These are phyloP conservation scores for Naegleria lovaniensis DNA, from an alignment of 208 protist species.

Conservation along the genomic window DNA sequence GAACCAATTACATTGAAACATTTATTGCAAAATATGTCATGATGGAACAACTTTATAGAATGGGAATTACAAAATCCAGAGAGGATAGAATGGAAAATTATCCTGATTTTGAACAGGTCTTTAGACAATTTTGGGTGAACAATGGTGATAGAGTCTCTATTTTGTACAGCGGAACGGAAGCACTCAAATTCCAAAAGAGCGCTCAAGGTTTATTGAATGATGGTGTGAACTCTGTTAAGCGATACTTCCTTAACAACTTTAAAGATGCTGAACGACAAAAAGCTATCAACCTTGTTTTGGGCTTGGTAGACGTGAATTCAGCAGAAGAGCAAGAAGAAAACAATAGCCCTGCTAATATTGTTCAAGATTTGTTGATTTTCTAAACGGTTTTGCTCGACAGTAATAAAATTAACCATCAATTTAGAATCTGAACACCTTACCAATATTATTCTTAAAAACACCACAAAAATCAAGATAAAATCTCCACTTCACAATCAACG, in stretches of 20 bases:
- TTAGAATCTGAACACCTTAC: too few relatives aligned
- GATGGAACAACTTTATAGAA: not conserved
- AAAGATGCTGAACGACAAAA: constrained; percentile 17
- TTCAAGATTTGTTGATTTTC: not conserved
- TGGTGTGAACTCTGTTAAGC: constrained; percentile 23
- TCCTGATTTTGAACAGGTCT: not conserved
- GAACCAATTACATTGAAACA: constrained; percentile 22
- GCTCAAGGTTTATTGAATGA: constrained; percentile 27
- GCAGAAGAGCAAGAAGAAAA: not conserved
- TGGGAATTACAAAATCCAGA: not conserved
- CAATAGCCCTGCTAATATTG: not conserved
- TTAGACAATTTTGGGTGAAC: constrained; percentile 27
- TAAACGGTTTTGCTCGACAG: not conserved
- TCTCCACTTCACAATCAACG: too few relatives aligned
- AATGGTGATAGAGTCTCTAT: constrained; percentile 31
- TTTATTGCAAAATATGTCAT: not conserved
- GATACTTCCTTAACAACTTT: constrained; percentile 36
- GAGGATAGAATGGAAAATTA: not conserved
- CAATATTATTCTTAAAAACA: too few relatives aligned
- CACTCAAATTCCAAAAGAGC: constrained; percentile 28
- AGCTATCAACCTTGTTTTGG: constrained; percentile 22
- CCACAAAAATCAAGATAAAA: too few relatives aligned
- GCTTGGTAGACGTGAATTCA: not conserved
- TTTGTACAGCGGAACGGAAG: constrained; percentile 27
- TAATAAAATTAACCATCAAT: too few relatives aligned